Evolutionary conservation across 2,329 filamentous ascomycete species (phyloP), one percentile per base, ranked within the genome.

Genomic region (Xylariaceae sp.): DNA sequence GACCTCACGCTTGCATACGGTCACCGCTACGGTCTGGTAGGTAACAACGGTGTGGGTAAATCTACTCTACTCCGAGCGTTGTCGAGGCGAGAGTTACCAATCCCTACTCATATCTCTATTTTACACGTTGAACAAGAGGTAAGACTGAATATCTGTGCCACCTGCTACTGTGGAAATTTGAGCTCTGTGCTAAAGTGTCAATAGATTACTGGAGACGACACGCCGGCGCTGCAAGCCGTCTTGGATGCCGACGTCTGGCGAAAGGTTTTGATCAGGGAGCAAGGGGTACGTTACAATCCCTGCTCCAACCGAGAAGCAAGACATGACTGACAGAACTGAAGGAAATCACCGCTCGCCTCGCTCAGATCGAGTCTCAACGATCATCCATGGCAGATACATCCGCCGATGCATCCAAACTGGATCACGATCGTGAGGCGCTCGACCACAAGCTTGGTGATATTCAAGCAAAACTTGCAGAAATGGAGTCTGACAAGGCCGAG

Each of bases 401-500:
- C 19, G 84, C 85, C 56, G 92, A 97, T 74, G 92, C 92, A 13
- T 86, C 84, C 39, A 88, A 81, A 67, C 78, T 97, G 22, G 92
- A 97, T 69, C 81, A 83, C 54, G 90, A 96, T 64, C 86, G 91
- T 58, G 94, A 97, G 71, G 89, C 89, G 40, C 83, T 95, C 49
- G 94, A 99, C 68, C 86, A 85, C 58, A 95, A 94, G 37, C 80
- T 99, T 43, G 90, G 87, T 62, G 94, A 99, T 67, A 85, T 99
- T 47, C 91, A 99, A 68, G 72, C 80, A 55, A 99, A 99, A 72
- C 80, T 99, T 55, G 84, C 92, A 18, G 94, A 99, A 73, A 99
- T 99, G 94, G 94, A 99, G 69, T 96, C 94, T 0, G 94, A 99
- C 76, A 97, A 96, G 75, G 94, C 94, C 54, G 94, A 99, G 69